phyloP scores from a whole-genome alignment of 345 rosid genomes.

The Moringa oleifera region DNA sequence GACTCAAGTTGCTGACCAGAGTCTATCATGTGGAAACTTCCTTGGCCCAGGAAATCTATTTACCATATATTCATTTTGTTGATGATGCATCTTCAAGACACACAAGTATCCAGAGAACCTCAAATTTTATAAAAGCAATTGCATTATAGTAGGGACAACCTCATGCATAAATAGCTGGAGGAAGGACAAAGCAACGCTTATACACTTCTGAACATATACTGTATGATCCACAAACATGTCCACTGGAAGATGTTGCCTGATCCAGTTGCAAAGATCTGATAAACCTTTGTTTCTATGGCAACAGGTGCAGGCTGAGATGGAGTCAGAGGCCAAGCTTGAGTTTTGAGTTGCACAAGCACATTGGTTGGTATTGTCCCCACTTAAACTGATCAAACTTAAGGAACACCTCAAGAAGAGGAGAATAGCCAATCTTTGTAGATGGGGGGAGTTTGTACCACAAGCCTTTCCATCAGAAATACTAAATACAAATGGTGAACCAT shows the following conservation, averaged over 20 bases:
- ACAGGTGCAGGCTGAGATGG: slow-evolving; percentile 16
- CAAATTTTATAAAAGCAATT: background rate
- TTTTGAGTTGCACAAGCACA: slow-evolving; percentile 25
- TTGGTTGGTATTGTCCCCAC: slow-evolving; percentile 26
- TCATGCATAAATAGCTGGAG: slow-evolving; percentile 64
- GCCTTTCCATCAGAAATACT: slow-evolving; percentile 34
- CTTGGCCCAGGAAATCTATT: background rate
- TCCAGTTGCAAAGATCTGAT: slow-evolving; percentile 56
- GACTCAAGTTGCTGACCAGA: background rate
- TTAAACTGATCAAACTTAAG: slow-evolving; percentile 40
- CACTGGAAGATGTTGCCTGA: slow-evolving; percentile 37
- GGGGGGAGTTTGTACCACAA: slow-evolving; percentile 24
- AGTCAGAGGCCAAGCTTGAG: slow-evolving; percentile 21
- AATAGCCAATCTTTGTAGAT: slow-evolving; percentile 62
- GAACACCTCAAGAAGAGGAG: slow-evolving; percentile 71
- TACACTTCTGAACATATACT: slow-evolving; percentile 35
- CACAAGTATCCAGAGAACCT: background rate
- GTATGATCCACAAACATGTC: slow-evolving; percentile 25
- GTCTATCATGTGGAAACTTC: background rate
- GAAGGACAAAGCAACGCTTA: slow-evolving; percentile 53
- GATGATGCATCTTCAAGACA: background rate
- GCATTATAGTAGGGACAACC: slow-evolving; percentile 34
- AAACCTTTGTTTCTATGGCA: slow-evolving; percentile 41
- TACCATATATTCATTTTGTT: background rate
- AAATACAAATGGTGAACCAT: slow-evolving; percentile 69